Evolutionary conservation across 2,329 filamentous ascomycete genomes (phyloP), one percentile per base, ranked within the genome.

Genomic region (Myrmaecium sp.): DNA sequence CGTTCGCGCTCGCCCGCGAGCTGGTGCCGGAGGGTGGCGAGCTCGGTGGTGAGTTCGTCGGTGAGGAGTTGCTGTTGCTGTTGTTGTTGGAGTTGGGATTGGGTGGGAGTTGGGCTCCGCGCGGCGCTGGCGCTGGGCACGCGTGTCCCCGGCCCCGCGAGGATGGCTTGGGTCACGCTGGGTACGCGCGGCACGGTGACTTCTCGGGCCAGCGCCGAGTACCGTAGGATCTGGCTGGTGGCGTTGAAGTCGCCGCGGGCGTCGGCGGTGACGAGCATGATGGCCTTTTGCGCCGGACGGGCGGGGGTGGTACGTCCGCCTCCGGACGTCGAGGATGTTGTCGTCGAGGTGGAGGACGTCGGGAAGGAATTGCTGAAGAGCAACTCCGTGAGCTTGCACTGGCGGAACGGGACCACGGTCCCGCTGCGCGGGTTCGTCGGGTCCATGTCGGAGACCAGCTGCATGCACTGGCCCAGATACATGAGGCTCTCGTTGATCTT

Each of bases 401-500:
- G 59, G 19, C 60, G 51, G 75, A 78, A 34, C 65, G 83, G 58
- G 75, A 95, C 12, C 69, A 93, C 80, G 45, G 66, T 70, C 8
- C 72, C 74, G 45, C 66, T 69, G 8, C 72, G 73, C 35, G 64
- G 74, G 22, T 74, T 73, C 17, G 74, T 65, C 35, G 64, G 74
- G 22, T 74, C 73, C 17, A 74, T 65, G 40, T 86, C 81, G 32
- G 77, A 84, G 49, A 94, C 86, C 64, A 93, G 86, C 47, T 95
- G 86, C 40, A 98, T 66, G 47, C 89, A 98, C 46, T 95, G 89
- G 0, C 89, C 89, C 2, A 98, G 66, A 47, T 94, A 95, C 89
- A 98, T 98, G 45, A 98, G 58, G 44, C 81, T 92, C 52, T 94
- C 84, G 44, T 98, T 98, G 49, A 98, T 98, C 56, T 95, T 95